Percentiles rank a stretch among this genome's conserved stretches.
These are phyloP conservation scores for Mycena metata DNA, from an alignment of 768 basidiomycete species.

Conservation along the genomic window DNA sequence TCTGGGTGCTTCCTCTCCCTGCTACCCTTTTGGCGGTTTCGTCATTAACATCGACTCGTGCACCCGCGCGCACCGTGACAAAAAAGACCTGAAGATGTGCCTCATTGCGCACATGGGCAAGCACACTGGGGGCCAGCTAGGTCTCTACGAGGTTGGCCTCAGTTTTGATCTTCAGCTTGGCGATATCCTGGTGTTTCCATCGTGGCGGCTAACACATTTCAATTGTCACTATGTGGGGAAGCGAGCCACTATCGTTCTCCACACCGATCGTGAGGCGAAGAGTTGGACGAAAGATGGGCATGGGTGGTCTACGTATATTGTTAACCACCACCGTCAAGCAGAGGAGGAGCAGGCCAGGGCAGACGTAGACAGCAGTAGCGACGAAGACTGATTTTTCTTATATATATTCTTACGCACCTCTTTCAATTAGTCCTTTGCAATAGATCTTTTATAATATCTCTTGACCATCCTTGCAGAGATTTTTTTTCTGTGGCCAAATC, in stretches of 20 bases:
- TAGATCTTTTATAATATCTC: too few species aligned
- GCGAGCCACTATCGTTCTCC: conserved; percentile 39
- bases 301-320: background rate
- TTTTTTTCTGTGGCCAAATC: too few species aligned
- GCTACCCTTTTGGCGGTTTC: conserved; percentile 13
- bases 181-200: conserved; percentile 36
- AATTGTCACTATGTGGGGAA: conserved; percentile 37
- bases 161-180: conserved; percentile 33
- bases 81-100: conserved; percentile 29
- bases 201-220: conserved; percentile 38
- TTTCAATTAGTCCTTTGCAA: too few species aligned
- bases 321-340: background rate
- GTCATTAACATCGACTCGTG: conserved; percentile 2
- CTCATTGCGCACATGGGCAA: conserved; percentile 37
- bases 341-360: too few species aligned
- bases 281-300: background rate
- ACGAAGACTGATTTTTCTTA: too few species aligned
- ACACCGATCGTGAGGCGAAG: conserved; percentile 32
- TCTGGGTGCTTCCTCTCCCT: conserved; percentile 6
- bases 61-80: conserved; percentile 10
- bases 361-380: too few species aligned
- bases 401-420: too few species aligned
- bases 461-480: too few species aligned
- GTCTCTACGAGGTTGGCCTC: conserved; percentile 38
- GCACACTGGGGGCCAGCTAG: conserved; percentile 37